Conservation (phyloP, 2,329 filamentous ascomycete species). For the Metarhizium anisopliae region DNA sequence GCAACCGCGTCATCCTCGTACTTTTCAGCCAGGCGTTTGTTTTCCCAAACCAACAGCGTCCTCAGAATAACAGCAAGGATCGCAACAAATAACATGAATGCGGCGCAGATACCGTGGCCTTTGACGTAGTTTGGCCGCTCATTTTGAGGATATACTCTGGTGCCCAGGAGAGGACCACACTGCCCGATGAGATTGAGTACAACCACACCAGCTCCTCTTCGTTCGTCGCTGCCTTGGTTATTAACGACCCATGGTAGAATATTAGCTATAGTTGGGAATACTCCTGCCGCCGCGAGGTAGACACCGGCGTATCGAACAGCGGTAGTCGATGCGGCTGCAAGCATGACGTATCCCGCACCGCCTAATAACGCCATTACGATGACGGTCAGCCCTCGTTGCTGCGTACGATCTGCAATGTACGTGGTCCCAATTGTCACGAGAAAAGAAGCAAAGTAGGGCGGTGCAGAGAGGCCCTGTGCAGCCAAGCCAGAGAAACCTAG, state of each 20-base stretch:
- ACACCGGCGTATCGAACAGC: constrained; percentile 5
- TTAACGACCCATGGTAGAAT: constrained; percentile 7
- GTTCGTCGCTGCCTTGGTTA: constrained; percentile 7
- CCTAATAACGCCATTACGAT: constrained; percentile 7
- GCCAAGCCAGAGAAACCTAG: constrained; percentile 11
- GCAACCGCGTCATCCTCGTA: not conserved
- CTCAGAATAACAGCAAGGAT: constrained; percentile 7
- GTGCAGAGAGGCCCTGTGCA: constrained; percentile 13
- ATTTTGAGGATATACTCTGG: constrained; percentile 3
- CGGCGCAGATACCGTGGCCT: constrained; percentile 6
- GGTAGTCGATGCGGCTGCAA: constrained; percentile 1
- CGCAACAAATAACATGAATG: constrained; percentile 9
- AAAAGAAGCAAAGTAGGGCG: constrained; percentile 9
- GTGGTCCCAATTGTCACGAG: constrained; percentile 10
- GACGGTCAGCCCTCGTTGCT: constrained; percentile 8
- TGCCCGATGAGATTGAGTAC: constrained; percentile 7
- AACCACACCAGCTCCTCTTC: constrained; percentile 6
- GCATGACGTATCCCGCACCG: constrained; percentile 5
- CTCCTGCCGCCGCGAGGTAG: constrained; percentile 3
- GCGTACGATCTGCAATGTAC: constrained; percentile 8
- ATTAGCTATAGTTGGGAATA: constrained; percentile 7
- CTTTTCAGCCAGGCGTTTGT: constrained; percentile 6
- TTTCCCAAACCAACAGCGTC: constrained; percentile 4
- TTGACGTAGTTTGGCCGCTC: constrained; percentile 4
- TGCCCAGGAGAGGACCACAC: constrained; percentile 8